These are phyloP conservation scores for Nicotiana paniculata DNA, from an alignment of 257 asterid species.

Conservation along the genomic window DNA sequence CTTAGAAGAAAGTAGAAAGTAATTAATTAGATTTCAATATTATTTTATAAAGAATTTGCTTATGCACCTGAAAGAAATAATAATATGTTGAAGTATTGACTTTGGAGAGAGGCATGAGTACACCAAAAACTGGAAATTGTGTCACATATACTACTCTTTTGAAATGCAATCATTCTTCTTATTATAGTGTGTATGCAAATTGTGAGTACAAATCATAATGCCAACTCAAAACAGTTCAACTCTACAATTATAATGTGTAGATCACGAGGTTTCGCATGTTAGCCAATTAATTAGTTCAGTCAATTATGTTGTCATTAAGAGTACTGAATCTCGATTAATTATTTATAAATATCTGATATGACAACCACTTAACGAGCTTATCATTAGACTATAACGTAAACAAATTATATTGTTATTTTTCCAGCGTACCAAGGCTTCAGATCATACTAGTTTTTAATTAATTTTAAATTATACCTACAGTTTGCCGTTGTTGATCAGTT, in stretches of 20 bases:
- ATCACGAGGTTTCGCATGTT: background rate
- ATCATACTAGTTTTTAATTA: background rate
- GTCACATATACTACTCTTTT: background rate
- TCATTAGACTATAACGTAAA: background rate
- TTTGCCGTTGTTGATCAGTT: background rate
- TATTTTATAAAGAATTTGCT: too few relatives aligned
- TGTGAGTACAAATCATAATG: background rate
- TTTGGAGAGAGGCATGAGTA: background rate
- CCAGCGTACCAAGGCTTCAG: background rate
- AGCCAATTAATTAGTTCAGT: background rate
- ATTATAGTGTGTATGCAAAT: background rate
- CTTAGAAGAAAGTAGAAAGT: too few relatives aligned
- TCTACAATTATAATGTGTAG: background rate
- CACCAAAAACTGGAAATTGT: background rate
- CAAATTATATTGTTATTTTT: background rate
- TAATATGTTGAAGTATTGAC: background rate
- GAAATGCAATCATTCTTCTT: background rate
- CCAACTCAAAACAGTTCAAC: background rate
- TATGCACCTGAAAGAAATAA: too few relatives aligned
- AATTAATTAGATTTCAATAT: too few relatives aligned
- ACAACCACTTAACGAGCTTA: background rate
- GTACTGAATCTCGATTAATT: background rate
- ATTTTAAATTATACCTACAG: background rate
- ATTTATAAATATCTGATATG: background rate
- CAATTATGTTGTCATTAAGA: constrained; percentile 3